phyloP scores from a whole-genome alignment of 2,329 filamentous ascomycete genomes.

The Aspergillus eucalypticola region DNA sequence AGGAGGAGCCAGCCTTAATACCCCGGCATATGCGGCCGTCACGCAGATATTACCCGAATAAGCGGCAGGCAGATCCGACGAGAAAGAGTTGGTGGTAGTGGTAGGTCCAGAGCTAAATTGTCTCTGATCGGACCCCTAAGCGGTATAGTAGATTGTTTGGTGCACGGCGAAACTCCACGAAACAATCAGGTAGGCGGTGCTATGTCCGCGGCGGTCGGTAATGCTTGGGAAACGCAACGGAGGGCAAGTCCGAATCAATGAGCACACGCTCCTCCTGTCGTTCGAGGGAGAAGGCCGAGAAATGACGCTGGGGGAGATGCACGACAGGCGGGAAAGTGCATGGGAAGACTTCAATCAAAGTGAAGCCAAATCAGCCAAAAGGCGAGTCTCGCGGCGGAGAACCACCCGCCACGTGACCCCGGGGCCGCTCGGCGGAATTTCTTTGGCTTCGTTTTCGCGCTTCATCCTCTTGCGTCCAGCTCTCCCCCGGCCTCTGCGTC shows the following conservation, averaged over 20 bases:
- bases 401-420: constrained; percentile 8
- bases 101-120: background rate
- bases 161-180: background rate
- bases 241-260: background rate
- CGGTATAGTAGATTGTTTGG: background rate
- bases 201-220: background rate
- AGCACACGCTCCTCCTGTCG: background rate
- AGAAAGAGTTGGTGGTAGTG: background rate
- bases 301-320: background rate
- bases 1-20: constrained; percentile 43
- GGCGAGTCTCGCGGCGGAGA: constrained; percentile 10
- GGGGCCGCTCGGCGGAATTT: constrained; percentile 20
- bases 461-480: background rate
- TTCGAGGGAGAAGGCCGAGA: background rate
- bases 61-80: background rate
- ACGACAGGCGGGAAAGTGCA: background rate
- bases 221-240: background rate
- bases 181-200: background rate
- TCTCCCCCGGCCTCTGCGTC: background rate
- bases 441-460: constrained; percentile 4
- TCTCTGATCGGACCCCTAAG: background rate
- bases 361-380: constrained; percentile 7
- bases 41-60: constrained; percentile 18
- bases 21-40: constrained; percentile 41
- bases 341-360: too few relatives aligned